Base-by-base conservation (phyloP, 345 rosid genomes). In the Brassica incana region DNA sequence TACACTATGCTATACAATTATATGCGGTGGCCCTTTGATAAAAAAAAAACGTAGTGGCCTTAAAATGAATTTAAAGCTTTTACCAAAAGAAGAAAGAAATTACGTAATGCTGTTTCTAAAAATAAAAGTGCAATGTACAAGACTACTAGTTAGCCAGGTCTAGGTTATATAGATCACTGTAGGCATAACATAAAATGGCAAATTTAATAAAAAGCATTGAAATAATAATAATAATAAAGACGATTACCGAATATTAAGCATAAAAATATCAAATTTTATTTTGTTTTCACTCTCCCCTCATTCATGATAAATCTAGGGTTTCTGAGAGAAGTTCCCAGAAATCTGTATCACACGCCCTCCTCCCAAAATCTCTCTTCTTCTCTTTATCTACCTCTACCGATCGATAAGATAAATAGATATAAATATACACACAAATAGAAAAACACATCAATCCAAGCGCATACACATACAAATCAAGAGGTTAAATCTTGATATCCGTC, bases 51-150 rank as follows among this genome's bases (percentile, higher is more conserved):
- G 25, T 36, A 36, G 43, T 61, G 6, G 15, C 6, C 11, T 50
- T 25, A 6, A n/a, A 35, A 27, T 69, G 27, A 64, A 35, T 40
- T 27, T 3, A 2, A 56, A 18, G 29, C 6, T 65, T 69, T 86
- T 91, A 78, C 96, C 85, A 86, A 89, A 89, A 89, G 85, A 85
- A 91, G 96, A 86, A 91, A 88, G 83, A 76, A 85, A 78, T 81
- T 80, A 76, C 84, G 88, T 89, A 85, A 89, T 84, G 77, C 76
- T 50, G 4, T 18, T 52, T 67, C 65, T 18, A 77, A 14, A 73
- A 74, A 12, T 71, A 38, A 40, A 80, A 65, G 59, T 60, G 10
- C 27, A 23, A 25, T 62, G 20, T 50, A 71, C 32, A 23, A 2
- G 12, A 11, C 65, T 4, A 25, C 33, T 66, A 8, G 35, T 14